phyloP scores from a whole-genome alignment of 2,329 filamentous ascomycete species.

The Escovopsis sp. region DNA sequence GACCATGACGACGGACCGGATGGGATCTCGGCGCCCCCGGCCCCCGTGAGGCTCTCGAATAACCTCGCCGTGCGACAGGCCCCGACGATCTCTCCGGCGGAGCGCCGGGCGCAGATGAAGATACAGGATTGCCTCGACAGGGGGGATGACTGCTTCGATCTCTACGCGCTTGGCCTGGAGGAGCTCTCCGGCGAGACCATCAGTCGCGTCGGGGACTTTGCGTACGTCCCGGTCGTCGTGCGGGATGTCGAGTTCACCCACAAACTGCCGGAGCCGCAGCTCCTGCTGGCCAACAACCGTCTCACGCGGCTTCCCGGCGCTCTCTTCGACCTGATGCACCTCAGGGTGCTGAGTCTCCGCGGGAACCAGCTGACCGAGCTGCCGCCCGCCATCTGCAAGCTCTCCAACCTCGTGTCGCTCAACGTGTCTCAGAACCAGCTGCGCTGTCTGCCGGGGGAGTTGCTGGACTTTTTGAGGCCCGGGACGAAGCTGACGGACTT shows the following conservation, averaged over 20 bases:
- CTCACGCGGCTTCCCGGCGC: conserved; percentile 42
- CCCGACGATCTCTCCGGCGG: conserved; percentile 22
- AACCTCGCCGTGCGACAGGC: conserved; percentile 13
- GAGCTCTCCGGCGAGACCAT: conserved; percentile 42
- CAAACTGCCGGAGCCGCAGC: conserved; percentile 41
- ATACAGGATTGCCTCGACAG: conserved; percentile 42
- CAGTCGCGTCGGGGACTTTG: conserved; percentile 38
- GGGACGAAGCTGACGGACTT: conserved; percentile 34
- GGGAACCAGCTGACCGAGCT: conserved; percentile 47
- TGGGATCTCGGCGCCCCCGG: conserved; percentile 14
- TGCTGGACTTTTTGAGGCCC: conserved; percentile 39
- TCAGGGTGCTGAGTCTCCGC: conserved; percentile 52
- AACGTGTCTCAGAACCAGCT: conserved; percentile 53
- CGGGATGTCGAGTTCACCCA: conserved; percentile 45
- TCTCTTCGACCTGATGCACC: conserved; percentile 45
- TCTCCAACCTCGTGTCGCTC: conserved; percentile 44
- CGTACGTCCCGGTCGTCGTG: conserved; percentile 37
- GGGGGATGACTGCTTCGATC: conserved; percentile 44
- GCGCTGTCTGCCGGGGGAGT: conserved; percentile 45
- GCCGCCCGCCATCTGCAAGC: conserved; percentile 41
- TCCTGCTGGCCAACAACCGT: conserved; percentile 47
- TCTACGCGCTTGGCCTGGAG: conserved; percentile 42
- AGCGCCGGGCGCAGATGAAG: conserved; percentile 28
- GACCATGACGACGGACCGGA: conserved; percentile 28
- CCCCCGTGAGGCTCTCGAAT: conserved; percentile 22